These are phyloP conservation scores for Yamadazyma laniorum DNA, from an alignment of 805 yeast species.

Conservation along the genomic window DNA sequence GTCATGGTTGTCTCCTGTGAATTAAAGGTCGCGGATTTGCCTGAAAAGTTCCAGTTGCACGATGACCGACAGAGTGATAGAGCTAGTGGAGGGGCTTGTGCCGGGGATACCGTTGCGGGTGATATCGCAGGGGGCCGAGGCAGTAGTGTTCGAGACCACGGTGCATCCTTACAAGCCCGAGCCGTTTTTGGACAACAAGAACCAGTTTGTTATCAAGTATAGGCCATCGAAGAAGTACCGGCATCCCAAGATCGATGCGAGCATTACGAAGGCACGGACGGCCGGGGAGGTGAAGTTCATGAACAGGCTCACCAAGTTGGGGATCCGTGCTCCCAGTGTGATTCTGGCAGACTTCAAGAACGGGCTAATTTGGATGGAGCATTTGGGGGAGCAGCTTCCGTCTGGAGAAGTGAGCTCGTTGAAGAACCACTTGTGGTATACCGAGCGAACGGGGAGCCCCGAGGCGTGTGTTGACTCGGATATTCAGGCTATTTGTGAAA, in stretches of 20 bases:
- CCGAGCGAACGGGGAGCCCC: constrained; percentile 31
- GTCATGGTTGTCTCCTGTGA: no score
- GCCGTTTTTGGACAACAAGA: constrained; percentile 24
- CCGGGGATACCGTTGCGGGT: constrained; percentile 50
- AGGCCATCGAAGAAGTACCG: constrained; percentile 91
- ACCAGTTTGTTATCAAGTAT: constrained; percentile 66
- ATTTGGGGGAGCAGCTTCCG: constrained; percentile 55
- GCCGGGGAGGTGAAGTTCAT: constrained; percentile 79
- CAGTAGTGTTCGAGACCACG: constrained; percentile 63
- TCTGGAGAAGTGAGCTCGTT: constrained; percentile 58
- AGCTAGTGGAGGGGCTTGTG: constrained; percentile 40
- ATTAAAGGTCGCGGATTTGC: no score
- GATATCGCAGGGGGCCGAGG: constrained; percentile 90
- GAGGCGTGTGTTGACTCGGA: constrained; percentile 25
- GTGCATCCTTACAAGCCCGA: constrained; percentile 61
- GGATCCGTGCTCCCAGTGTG: constrained; percentile 68
- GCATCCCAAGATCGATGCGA: constrained; percentile 76
- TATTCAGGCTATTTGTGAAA: constrained; percentile 44
- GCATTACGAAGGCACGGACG: constrained; percentile 77
- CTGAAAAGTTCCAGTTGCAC: no score
- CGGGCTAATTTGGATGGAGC: constrained; percentile 90
- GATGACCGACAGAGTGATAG: constrained; percentile 58
- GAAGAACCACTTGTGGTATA: constrained; percentile 71
- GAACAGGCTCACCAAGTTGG: constrained; percentile 51
- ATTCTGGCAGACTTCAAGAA: constrained; percentile 71